Evolutionary conservation across 371 early-diverging fungal genomes (phyloP).

Genomic region (Enterospora canceri): DNA sequence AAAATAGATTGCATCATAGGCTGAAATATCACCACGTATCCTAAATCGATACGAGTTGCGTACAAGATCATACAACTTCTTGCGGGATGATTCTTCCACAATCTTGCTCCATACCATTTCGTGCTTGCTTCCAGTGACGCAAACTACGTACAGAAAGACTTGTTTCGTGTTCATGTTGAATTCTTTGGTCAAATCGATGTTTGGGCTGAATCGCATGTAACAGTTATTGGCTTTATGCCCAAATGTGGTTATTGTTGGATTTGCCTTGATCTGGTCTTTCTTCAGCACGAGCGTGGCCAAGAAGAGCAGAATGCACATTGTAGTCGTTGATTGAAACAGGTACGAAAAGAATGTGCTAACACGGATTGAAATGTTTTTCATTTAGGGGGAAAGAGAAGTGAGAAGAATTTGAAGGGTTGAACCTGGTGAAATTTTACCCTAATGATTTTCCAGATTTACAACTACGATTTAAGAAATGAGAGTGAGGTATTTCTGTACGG

Average conservation of each 20-base stretch:
- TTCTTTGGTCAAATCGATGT: constrained; percentile 29
- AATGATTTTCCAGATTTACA: constrained; percentile 45
- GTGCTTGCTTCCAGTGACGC: neutral
- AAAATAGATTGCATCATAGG: neutral
- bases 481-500: constrained; percentile 28
- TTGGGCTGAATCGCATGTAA: constrained; percentile 25
- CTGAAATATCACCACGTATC: neutral
- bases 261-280: neutral
- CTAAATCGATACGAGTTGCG: constrained; percentile 13
- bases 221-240: neutral
- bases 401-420: neutral
- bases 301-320: constrained; percentile 3
- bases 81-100: constrained; percentile 20
- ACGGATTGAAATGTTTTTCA: neutral
- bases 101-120: constrained; percentile 47
- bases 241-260: neutral
- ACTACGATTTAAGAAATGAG: constrained; percentile 23
- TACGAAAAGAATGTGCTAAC: neutral
- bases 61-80: constrained; percentile 14
- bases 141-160: constrained; percentile 38
- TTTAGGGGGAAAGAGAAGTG: neutral
- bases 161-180: constrained; percentile 45
- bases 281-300: neutral
- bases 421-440: constrained; percentile 9
- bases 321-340: neutral